Evolutionary conservation across 306 rosid species (phyloP).

Genomic region (Vachellia pachyceras): DNA sequence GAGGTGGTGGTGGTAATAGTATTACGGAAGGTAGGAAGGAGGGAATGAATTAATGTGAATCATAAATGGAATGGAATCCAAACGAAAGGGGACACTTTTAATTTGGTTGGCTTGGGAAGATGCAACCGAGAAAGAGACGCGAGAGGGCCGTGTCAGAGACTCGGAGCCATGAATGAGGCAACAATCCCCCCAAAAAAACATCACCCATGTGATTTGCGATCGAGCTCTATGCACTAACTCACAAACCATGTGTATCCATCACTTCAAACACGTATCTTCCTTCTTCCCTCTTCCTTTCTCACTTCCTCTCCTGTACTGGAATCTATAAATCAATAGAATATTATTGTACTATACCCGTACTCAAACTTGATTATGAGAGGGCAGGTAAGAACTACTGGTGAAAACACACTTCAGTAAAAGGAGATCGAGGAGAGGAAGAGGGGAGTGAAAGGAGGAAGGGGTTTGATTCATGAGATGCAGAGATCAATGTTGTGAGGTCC

Average conservation of each 20-base stretch:
- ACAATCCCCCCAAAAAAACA: slow-evolving; percentile 32
- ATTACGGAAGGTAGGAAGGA: no score
- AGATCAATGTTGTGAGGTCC: slow-evolving; percentile 10
- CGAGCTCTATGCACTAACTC: not conserved
- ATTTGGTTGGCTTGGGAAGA: not conserved
- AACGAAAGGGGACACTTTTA: not conserved
- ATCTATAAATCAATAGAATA: no score
- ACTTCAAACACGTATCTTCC: not conserved
- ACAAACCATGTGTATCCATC: not conserved
- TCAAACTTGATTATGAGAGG: no score
- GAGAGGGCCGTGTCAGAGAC: slow-evolving; percentile 50
- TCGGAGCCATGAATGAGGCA: slow-evolving; percentile 59
- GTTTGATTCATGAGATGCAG: no score
- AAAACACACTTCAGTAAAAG: no score
- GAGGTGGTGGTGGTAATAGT: no score
- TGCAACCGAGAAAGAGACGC: slow-evolving; percentile 13
- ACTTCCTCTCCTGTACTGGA: not conserved
- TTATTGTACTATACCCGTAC: no score
- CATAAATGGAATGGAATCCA: not conserved
- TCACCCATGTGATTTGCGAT: slow-evolving; percentile 44
- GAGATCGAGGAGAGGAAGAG: no score
- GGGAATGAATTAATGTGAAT: no score
- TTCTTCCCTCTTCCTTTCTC: not conserved
- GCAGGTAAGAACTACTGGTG: no score
- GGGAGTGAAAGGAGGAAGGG: no score